Evolutionary conservation across 768 basidiomycete species (phyloP), one percentile per base, ranked within the genome.

Genomic region (Butyriboletus loyo): DNA sequence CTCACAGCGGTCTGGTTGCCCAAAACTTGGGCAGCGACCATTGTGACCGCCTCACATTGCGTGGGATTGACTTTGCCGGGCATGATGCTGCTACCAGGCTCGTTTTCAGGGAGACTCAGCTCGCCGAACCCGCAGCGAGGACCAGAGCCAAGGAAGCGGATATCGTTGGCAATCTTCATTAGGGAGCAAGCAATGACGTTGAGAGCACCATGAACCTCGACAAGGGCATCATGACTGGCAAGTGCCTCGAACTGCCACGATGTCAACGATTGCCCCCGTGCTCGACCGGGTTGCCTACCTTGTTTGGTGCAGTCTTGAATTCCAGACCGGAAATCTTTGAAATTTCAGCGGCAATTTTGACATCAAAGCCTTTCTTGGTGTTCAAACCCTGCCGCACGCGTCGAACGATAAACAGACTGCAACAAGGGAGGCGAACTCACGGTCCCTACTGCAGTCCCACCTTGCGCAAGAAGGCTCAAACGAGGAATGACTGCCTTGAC

Each of bases 151-250:
- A 99, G 87, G 80, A 89, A 98, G 47, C 97, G 87, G 67, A 99
- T 96, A 66, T 99, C 97, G 68, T 99, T 98, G 44, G 96, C 96
- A 64, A 99, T 98, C 80, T 99, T 99, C 93, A 98, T 97, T 60
- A 98, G 75, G 9, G 93, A 97, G 67, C 89, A 91, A n/a, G 97
- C 97, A 50, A 99, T 72, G 39, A 91, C 89, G 72, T 98, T 98
- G 59, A 99, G 81, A 15, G 95, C 96, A 50, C 97, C 97, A 53
- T 98, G 96, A 10, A 94, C 85, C 74, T 99, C 97, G 21, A 98
- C 92, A 50, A 99, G 84, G 7, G 97, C 97, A 71, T 99, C 97
- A 70, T 99, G 97, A n/a, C 90, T 79, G 21, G 97, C 97, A 56
- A 98, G 84, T 9, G 97, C 95, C 72, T 98, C 97, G 62, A 99